Evolutionary conservation across 495 filamentous ascomycete genomes (phyloP).

Genomic region (Neurospora pannonica): DNA sequence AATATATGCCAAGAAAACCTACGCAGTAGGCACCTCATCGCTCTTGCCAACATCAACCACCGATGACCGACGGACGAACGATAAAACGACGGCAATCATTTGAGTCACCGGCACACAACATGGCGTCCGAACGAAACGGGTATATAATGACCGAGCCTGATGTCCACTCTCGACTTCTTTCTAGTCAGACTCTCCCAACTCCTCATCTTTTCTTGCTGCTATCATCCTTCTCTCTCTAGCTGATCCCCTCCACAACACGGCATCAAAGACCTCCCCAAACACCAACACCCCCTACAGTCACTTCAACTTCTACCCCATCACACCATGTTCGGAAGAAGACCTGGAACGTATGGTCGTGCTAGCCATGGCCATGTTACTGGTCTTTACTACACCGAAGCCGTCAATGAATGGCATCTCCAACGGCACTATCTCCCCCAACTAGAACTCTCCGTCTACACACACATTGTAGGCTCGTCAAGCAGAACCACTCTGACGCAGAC

Average conservation of each 20-base stretch:
- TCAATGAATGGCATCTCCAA: not conserved
- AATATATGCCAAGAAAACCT: not conserved
- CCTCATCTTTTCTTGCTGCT: not conserved
- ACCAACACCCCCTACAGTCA: not conserved
- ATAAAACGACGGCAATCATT: not conserved
- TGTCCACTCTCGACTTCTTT: not conserved
- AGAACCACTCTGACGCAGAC: conserved; percentile 52
- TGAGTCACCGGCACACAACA: not conserved
- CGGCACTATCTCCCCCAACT: conserved; percentile 45
- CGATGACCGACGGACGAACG: not conserved
- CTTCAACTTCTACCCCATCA: not conserved
- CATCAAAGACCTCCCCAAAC: not conserved
- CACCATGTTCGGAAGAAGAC: not conserved
- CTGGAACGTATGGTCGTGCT: not conserved
- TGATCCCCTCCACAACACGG: not conserved
- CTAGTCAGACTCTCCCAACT: not conserved
- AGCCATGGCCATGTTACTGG: conserved; percentile 13
- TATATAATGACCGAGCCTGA: not conserved
- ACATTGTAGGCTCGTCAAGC: conserved; percentile 45
- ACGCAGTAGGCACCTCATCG: not conserved
- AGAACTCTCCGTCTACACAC: conserved; percentile 39
- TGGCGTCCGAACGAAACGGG: not conserved
- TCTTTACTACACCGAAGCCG: conserved; percentile 13
- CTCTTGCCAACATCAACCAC: too few relatives aligned
- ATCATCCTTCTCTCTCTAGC: not conserved